A percentile compares a stretch with the other conserved stretches of the same genome.
Evolutionary conservation across 148 eudicot genomes (phyloP).

Genomic region (Chenopodium album): DNA sequence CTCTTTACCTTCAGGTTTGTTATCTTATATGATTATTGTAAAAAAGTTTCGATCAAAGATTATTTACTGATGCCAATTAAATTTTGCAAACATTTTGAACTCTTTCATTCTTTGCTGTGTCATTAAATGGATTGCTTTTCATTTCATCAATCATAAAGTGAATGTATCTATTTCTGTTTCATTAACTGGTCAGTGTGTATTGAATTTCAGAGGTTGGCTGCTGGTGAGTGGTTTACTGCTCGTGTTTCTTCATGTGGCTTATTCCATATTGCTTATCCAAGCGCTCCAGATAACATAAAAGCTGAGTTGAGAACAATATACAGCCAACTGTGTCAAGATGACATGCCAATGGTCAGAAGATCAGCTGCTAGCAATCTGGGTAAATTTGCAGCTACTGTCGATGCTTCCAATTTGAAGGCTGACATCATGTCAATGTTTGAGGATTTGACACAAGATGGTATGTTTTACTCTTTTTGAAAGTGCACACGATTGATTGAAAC

Average conservation of each 20-base stretch:
- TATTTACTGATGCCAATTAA: not conserved
- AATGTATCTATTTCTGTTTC: not conserved
- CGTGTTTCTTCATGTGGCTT: constrained; percentile 65
- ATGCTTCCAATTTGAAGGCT: constrained; percentile 49
- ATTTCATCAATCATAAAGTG: not conserved
- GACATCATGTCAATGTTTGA: constrained; percentile 62
- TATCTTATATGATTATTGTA: not conserved
- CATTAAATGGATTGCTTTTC: not conserved
- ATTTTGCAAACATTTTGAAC: not conserved
- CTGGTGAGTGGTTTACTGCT: constrained; percentile 74
- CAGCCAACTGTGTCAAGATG: constrained; percentile 66
- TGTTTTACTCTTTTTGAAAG: not conserved
- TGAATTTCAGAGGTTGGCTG: constrained; percentile 50
- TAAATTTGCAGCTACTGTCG: constrained; percentile 65
- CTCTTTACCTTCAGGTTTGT: not conserved
- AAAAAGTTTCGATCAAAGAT: not conserved
- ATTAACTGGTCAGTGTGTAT: not conserved
- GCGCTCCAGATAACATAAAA: constrained; percentile 51
- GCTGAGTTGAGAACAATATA: constrained; percentile 54
- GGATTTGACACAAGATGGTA: constrained; percentile 66
- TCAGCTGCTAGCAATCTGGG: constrained; percentile 63
- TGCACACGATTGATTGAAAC: not conserved
- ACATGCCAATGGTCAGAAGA: constrained; percentile 71
- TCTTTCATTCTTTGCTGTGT: not conserved
- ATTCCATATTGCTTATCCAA: constrained; percentile 60